Conservation (phyloP, 345 rosid species). For the Sapria himalayana region DNA sequence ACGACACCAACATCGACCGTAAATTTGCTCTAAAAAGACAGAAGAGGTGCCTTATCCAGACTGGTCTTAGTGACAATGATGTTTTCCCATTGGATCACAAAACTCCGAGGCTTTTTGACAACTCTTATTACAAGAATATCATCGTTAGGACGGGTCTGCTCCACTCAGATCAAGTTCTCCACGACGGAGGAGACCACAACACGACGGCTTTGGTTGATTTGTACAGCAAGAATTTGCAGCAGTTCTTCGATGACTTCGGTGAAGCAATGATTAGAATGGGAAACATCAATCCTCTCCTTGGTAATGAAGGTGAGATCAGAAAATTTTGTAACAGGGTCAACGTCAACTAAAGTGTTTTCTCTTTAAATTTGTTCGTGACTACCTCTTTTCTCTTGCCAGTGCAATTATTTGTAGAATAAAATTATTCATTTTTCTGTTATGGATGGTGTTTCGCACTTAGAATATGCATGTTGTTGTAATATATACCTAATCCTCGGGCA, state of each 20-base stretch:
- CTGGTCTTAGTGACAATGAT: conserved; percentile 20
- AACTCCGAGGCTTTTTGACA: conserved; percentile 16
- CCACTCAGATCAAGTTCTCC: conserved; percentile 26
- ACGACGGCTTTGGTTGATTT: conserved; percentile 15
- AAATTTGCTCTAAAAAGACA: conserved; percentile 11
- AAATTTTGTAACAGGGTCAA: conserved; percentile 17
- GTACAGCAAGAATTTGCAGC: conserved; percentile 8
- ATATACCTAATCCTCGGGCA: too few relatives aligned
- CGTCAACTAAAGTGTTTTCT: too few relatives aligned
- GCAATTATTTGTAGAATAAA: too few relatives aligned
- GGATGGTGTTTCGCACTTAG: too few relatives aligned
- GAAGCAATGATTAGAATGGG: conserved; percentile 32
- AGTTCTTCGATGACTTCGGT: conserved; percentile 16
- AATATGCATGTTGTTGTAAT: too few relatives aligned
- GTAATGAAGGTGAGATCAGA: conserved; percentile 20
- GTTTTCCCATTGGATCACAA: conserved; percentile 14
- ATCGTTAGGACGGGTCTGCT: conserved; percentile 19
- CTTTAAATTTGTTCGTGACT: too few relatives aligned
- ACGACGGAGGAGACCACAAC: conserved; percentile 16
- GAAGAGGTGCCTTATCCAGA: conserved; percentile 13
- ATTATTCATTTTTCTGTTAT: too few relatives aligned
- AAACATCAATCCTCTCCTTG: conserved; percentile 20
- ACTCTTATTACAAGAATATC: conserved; percentile 13
- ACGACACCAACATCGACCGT: conserved; percentile 20
- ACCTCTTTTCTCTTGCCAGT: too few relatives aligned